phyloP scores from a whole-genome alignment of 2,329 filamentous ascomycete species.

The Blumeria graminis region DNA sequence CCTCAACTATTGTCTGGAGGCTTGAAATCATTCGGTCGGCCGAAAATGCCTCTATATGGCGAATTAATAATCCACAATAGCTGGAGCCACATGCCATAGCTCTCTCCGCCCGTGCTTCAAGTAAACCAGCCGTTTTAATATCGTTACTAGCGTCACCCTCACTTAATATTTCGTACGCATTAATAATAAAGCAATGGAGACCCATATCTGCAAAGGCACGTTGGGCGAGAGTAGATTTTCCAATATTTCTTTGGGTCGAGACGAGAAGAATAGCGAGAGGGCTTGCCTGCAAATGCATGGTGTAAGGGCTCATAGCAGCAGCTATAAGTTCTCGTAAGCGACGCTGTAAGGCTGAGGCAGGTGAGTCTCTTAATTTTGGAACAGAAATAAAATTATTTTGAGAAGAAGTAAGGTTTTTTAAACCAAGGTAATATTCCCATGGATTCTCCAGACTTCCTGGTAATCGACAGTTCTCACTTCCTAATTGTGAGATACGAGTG shows the following conservation, averaged over 20 bases:
- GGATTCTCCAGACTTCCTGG: slow-evolving; percentile 52
- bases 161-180: slow-evolving; percentile 84
- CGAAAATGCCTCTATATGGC: slow-evolving; percentile 73
- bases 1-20: slow-evolving; percentile 60
- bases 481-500: slow-evolving; percentile 78
- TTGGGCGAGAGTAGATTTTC: slow-evolving; percentile 58
- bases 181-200: slow-evolving; percentile 67
- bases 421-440: slow-evolving; percentile 78
- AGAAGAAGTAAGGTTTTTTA: slow-evolving; percentile 38
- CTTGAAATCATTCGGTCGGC: slow-evolving; percentile 75
- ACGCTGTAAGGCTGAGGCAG: slow-evolving; percentile 36
- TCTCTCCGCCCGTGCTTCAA: slow-evolving; percentile 69
- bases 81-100: slow-evolving; percentile 72
- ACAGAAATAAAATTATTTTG: slow-evolving; percentile 18
- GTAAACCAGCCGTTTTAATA: slow-evolving; percentile 77
- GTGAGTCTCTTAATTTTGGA: slow-evolving; percentile 23
- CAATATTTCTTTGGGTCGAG: slow-evolving; percentile 81
- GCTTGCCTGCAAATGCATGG: slow-evolving; percentile 67
- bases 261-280: slow-evolving; percentile 71
- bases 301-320: slow-evolving; percentile 68
- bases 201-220: slow-evolving; percentile 72
- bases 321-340: slow-evolving; percentile 66
- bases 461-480: slow-evolving; percentile 59
- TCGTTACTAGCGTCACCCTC: slow-evolving; percentile 75
- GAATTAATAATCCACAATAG: slow-evolving; percentile 63